Percentiles rank a stretch among this genome's conserved stretches.
Evolutionary conservation across 345 rosid species (phyloP).

Genomic region (Eutrema japonicum): DNA sequence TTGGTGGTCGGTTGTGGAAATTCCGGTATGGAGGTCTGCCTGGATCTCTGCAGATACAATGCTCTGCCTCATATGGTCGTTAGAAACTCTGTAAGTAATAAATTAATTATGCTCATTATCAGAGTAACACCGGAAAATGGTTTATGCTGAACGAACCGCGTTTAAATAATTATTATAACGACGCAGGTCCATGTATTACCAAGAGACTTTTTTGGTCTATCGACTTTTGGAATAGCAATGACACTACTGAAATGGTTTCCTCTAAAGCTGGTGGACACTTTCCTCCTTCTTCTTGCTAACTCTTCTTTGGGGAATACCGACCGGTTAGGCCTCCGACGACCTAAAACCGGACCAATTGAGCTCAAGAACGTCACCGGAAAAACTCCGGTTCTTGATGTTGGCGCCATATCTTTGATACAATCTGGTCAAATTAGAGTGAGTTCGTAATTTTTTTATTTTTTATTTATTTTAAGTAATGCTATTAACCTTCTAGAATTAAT

Average conservation of each 20-base stretch:
- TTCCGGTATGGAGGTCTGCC: slow-evolving; percentile 92
- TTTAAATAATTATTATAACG: not conserved
- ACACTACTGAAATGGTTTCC: slow-evolving; percentile 81
- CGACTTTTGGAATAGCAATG: slow-evolving; percentile 87
- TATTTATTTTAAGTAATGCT: not conserved
- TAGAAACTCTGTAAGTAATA: slow-evolving; percentile 57
- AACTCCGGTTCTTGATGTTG: slow-evolving; percentile 91
- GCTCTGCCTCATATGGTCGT: slow-evolving; percentile 70
- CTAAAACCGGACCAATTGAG: slow-evolving; percentile 87
- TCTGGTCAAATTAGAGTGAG: slow-evolving; percentile 78
- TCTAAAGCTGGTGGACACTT: slow-evolving; percentile 62
- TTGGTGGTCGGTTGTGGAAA: slow-evolving; percentile 87
- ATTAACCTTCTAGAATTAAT: not conserved
- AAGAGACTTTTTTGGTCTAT: slow-evolving; percentile 78
- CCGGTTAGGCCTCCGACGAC: slow-evolving; percentile 74
- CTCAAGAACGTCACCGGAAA: slow-evolving; percentile 87
- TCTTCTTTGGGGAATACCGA: slow-evolving; percentile 69
- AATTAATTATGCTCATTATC: not conserved
- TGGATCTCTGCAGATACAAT: slow-evolving; percentile 70
- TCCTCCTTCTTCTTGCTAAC: slow-evolving; percentile 58
- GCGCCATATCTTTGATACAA: slow-evolving; percentile 70
- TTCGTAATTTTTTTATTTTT: not conserved
- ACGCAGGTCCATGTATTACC: slow-evolving; percentile 90
- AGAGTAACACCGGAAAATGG: not conserved
- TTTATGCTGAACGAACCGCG: not conserved